phyloP scores from a whole-genome alignment of 73 alveolate species.

The Breviolum minutum region DNA sequence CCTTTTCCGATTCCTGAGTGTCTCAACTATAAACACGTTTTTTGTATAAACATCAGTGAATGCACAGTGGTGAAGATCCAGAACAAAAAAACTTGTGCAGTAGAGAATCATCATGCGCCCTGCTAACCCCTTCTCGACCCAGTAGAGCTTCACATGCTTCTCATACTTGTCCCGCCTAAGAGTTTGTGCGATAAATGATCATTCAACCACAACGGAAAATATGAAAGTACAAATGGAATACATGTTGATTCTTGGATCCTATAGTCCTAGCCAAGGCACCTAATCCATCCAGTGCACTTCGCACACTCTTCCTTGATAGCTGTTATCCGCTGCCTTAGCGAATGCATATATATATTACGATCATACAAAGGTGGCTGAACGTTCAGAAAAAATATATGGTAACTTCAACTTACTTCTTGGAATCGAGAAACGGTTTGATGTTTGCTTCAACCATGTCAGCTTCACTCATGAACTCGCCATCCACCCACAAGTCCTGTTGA shows the following conservation, averaged over 20 bases:
- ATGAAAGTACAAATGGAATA: background rate
- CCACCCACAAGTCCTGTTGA: background rate
- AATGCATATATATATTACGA: background rate
- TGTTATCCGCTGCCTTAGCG: background rate
- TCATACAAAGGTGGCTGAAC: too few species aligned
- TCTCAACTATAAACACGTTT: background rate
- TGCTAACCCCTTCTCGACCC: background rate
- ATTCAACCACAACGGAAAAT: background rate
- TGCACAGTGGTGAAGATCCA: background rate
- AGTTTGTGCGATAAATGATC: too few species aligned
- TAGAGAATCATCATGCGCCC: background rate
- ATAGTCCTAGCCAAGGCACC: background rate
- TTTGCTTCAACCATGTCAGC: constrained; percentile 3
- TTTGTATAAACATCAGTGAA: background rate
- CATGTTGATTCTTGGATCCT: background rate
- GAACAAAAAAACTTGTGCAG: too few species aligned
- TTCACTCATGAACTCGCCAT: background rate
- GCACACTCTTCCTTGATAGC: constrained; percentile 10
- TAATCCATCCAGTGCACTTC: background rate
- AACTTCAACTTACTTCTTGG: background rate
- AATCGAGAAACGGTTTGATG: background rate
- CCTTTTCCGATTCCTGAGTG: constrained; percentile 13
- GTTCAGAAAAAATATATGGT: too few species aligned
- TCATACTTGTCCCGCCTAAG: constrained; percentile 12
- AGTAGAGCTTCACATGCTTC: constrained; percentile 16